Percentiles rank a stretch among this genome's conserved stretches.
Conservation (phyloP, 164 flowering plant genomes). For the Echeveria elegans region DNA sequence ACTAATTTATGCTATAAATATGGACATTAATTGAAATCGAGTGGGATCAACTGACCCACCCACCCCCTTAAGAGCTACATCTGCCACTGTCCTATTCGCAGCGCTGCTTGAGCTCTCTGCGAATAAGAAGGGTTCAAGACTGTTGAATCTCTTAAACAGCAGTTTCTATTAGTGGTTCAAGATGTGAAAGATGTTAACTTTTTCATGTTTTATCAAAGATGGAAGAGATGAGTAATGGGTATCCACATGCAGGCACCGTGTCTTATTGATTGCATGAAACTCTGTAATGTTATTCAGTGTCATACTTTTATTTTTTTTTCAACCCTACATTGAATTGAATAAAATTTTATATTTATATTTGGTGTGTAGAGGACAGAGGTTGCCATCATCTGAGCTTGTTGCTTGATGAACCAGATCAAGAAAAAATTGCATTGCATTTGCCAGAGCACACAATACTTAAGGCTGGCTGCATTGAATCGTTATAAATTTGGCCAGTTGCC, state of each 20-base stretch:
- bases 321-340: too few species aligned
- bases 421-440: conserved; percentile 64
- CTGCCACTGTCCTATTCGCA: conserved; percentile 63
- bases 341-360: too few species aligned
- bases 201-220: conserved; percentile 59
- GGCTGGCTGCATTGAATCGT: conserved; percentile 71
- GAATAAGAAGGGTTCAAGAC: conserved; percentile 83
- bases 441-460: conserved; percentile 67
- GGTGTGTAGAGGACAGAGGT: conserved; percentile 33
- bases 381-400: conserved; percentile 71
- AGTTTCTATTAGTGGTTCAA: conserved; percentile 54
- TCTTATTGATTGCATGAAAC: not conserved
- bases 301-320: too few species aligned
- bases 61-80: too few species aligned
- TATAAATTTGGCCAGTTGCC: conserved; percentile 84
- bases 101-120: conserved; percentile 70
- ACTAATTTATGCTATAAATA: too few species aligned
- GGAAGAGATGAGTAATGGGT: conserved; percentile 72
- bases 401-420: conserved; percentile 72
- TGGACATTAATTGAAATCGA: too few species aligned
- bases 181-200: conserved; percentile 81
- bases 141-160: conserved; percentile 83
- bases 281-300: not conserved
- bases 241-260: conserved; percentile 67
- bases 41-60: too few species aligned